Percentiles rank a stretch among this genome's conserved stretches.
These are phyloP conservation scores for Dactylellina sp. DNA, from an alignment of 2,329 filamentous ascomycete species.

Conservation along the genomic window DNA sequence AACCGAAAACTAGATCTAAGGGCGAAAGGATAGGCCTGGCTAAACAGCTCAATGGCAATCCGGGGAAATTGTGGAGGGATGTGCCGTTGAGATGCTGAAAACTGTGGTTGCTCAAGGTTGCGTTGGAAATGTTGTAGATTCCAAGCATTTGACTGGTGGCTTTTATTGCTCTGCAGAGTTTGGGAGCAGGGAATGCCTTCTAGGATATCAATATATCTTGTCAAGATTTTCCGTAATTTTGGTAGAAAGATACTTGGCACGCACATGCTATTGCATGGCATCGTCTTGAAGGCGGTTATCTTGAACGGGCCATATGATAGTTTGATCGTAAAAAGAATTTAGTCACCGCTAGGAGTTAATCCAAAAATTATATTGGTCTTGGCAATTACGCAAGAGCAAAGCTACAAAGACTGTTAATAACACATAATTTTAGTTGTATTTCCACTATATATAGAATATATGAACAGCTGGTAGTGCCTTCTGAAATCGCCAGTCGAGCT, in stretches of 20 bases:
- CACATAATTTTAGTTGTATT: too few relatives aligned
- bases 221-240: conserved; percentile 29
- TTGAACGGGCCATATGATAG: too few relatives aligned
- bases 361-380: too few relatives aligned
- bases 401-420: too few relatives aligned
- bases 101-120: background rate
- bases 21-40: background rate
- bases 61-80: conserved; percentile 41
- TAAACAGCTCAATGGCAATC: conserved; percentile 15
- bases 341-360: too few relatives aligned
- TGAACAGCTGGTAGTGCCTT: too few relatives aligned
- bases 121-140: conserved; percentile 54
- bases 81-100: background rate
- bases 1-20: conserved; percentile 7
- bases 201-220: conserved; percentile 10
- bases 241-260: background rate
- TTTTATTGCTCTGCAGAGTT: conserved; percentile 9
- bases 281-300: too few relatives aligned
- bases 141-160: conserved; percentile 38
- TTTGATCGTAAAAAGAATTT: too few relatives aligned
- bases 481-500: too few relatives aligned
- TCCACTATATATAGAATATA: too few relatives aligned
- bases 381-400: too few relatives aligned
- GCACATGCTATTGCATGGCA: too few relatives aligned
- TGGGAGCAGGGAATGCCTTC: conserved; percentile 11